phyloP scores from a whole-genome alignment of 495 filamentous ascomycete genomes.

The Penicillium argentinense region DNA sequence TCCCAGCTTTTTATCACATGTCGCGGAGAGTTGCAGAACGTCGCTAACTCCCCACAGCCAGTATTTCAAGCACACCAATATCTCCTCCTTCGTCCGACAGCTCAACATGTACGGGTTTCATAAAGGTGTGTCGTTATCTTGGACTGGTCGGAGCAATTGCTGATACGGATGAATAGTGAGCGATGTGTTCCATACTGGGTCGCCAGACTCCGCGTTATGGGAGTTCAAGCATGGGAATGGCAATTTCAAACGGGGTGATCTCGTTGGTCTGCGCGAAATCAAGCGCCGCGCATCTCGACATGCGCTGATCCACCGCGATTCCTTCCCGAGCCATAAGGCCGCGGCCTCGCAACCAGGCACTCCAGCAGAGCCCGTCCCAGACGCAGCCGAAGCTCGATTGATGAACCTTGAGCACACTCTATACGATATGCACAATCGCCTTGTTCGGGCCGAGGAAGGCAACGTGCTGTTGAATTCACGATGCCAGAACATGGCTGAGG shows the following conservation, averaged over 20 bases:
- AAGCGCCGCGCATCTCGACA: conserved; percentile 96
- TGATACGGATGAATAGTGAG: conserved; percentile 61
- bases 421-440: conserved; percentile 73
- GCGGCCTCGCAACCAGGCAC: conserved; percentile 76
- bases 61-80: conserved; percentile 99
- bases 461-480: conserved; percentile 74
- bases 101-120: conserved; percentile 99
- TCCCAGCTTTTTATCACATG: conserved; percentile 12
- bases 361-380: conserved; percentile 76
- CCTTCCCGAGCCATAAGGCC: conserved; percentile 76
- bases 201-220: conserved; percentile 94
- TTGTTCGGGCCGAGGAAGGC: conserved; percentile 81
- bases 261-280: conserved; percentile 90
- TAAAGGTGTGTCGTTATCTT: conserved; percentile 68
- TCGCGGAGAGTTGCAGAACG: not conserved
- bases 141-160: not conserved
- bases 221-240: conserved; percentile 99
- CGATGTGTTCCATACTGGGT: conserved; percentile 96
- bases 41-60: conserved; percentile 52
- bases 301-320: conserved; percentile 92
- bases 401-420: conserved; percentile 75
- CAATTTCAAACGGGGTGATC: conserved; percentile 92
- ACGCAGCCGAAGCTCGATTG: conserved; percentile 74
- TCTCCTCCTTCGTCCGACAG: conserved; percentile 96
- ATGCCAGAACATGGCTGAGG: conserved; percentile 80